Evolutionary conservation across 306 rosid genomes (phyloP).

Genomic region (Begonia peltatifolia): DNA sequence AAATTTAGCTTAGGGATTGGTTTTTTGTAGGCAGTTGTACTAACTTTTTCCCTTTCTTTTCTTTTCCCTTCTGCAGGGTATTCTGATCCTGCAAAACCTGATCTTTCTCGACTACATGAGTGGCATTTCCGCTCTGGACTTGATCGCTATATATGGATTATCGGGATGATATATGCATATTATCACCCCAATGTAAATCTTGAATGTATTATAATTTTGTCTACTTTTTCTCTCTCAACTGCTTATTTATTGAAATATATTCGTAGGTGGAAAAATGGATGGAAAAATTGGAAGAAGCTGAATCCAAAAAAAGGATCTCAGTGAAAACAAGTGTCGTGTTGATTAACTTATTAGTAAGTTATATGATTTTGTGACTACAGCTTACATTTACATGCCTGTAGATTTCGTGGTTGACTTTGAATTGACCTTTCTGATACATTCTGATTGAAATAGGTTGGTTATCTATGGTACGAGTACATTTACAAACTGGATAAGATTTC

Average conservation of each 20-base stretch:
- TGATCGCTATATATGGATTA: slow-evolving; percentile 94
- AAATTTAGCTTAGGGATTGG: background rate
- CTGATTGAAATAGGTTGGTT: slow-evolving; percentile 57
- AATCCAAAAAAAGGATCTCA: slow-evolving; percentile 59
- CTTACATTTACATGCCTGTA: background rate
- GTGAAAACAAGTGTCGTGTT: slow-evolving; percentile 70
- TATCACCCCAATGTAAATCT: slow-evolving; percentile 75
- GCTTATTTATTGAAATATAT: slow-evolving; percentile 7
- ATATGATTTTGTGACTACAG: slow-evolving; percentile 10
- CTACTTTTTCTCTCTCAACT: slow-evolving; percentile 2
- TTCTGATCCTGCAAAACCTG: slow-evolving; percentile 96
- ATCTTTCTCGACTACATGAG: slow-evolving; percentile 75
- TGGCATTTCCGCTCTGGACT: slow-evolving; percentile 99
- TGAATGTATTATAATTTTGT: slow-evolving; percentile 6
- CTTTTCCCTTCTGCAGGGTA: slow-evolving; percentile 37
- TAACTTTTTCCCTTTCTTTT: background rate
- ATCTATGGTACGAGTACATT: slow-evolving; percentile 87
- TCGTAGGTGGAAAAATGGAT: slow-evolving; percentile 91
- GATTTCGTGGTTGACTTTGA: background rate
- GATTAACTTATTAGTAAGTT: slow-evolving; percentile 60
- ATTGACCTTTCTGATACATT: slow-evolving; percentile 1
- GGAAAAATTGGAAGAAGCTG: slow-evolving; percentile 95
- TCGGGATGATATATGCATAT: slow-evolving; percentile 97
- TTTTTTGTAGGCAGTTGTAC: slow-evolving; percentile 1
- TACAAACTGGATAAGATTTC: slow-evolving; percentile 94